Base-by-base conservation (phyloP, 1,139 yeast species). In the Candida sp. region DNA sequence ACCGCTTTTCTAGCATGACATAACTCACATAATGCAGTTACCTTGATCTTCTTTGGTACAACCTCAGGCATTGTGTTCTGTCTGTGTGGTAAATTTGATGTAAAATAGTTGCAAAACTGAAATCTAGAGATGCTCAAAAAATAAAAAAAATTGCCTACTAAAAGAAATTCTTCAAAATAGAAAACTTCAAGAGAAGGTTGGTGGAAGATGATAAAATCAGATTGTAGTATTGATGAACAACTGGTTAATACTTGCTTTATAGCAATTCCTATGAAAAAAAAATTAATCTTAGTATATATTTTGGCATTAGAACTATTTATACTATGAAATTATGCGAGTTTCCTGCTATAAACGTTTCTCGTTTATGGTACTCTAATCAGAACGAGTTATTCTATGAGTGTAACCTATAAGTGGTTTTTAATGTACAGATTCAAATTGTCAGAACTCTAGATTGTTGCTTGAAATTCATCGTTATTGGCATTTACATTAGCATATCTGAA, bases 1-100 rank as follows among this genome's bases (percentile, higher is more conserved):
- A 87, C 88, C 0, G 98, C 97, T 58, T 88, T 87, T 43, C 93
- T 76, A 22, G 80, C 76, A 52, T 82, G 85, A 60, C 99, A 93
- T n/a, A 89, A 75, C 64, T 90, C 96, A 66, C 99, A 93, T 21
- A 80, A 66, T 6, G 75, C 66, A 0, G 68, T 38, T 0, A 77
- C 63, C 56, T 79, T 81, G 23, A 77, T 43, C 43, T 55, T 59
- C 55, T 56, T 73, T 40, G 50, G 48, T 21, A 32, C 22, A 27
- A 36, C 22, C 11, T 41, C 43, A 22, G 40, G 19, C 40, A 41
- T 41, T 9, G 15, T 36, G 11, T 9, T 21, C 21, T n/a, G 9
- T 5, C 11, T 7, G 19, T 30, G 21, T 5, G 27, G 23, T 25
- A 15, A 7, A 9, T 21, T 11, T 32, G 19, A 12, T 32, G 34